phyloP scores from a whole-genome alignment of 257 asterid species.

The Haberlea rhodopensis region DNA sequence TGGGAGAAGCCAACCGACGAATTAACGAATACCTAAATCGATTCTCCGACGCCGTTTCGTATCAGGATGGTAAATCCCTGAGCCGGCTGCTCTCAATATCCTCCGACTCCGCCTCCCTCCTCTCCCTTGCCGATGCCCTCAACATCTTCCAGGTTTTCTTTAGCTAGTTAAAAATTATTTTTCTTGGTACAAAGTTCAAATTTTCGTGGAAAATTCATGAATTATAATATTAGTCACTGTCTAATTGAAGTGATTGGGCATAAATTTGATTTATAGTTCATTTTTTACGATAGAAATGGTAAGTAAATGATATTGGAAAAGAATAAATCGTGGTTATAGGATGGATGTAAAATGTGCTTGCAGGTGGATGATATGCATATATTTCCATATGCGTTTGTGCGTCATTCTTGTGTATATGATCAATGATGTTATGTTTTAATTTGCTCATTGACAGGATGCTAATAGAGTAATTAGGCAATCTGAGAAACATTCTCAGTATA shows the following conservation, averaged over 20 bases:
- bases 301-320: background rate
- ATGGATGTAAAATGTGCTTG: background rate
- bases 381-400: background rate
- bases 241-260: too few species aligned
- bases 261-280: background rate
- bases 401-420: background rate
- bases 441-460: conserved; percentile 60
- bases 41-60: conserved; percentile 72
- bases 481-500: conserved; percentile 67
- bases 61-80: conserved; percentile 72
- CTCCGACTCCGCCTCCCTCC: conserved; percentile 53
- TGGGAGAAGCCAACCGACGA: conserved; percentile 91
- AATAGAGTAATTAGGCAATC: conserved; percentile 74
- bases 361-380: background rate
- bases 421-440: conserved; percentile 4
- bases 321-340: background rate
- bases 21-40: conserved; percentile 69
- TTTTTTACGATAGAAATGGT: background rate
- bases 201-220: conserved; percentile 18
- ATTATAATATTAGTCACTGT: too few species aligned
- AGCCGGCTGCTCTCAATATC: conserved; percentile 74
- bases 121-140: conserved; percentile 80
- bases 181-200: background rate
- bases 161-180: background rate
- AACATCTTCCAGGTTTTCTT: conserved; percentile 73